Evolutionary conservation across 1,284 basidiomycete genomes (phyloP).

Genomic region (Pulchroboletus neoregius): DNA sequence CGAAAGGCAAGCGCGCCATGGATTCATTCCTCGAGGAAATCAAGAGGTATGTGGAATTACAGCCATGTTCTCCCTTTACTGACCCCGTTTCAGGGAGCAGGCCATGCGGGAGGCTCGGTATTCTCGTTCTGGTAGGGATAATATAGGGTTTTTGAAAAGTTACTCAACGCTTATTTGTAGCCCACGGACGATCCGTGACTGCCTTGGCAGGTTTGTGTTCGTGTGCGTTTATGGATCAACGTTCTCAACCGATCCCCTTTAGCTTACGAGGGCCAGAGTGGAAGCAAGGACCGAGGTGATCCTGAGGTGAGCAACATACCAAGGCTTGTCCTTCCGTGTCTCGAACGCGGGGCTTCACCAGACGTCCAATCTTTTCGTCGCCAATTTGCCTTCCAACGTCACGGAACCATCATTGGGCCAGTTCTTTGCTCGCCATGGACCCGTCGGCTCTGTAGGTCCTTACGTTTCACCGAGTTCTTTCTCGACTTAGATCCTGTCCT

Average conservation of each 20-base stretch:
- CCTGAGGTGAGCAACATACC: conserved; percentile 50
- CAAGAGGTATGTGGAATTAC: conserved; percentile 58
- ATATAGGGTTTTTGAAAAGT: neutral
- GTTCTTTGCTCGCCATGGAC: conserved; percentile 76
- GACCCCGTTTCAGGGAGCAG: conserved; percentile 66
- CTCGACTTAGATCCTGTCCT: conserved; percentile 1
- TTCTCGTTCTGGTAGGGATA: conserved; percentile 57
- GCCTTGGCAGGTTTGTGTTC: conserved; percentile 70
- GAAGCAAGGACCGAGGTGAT: conserved; percentile 85
- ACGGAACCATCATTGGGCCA: conserved; percentile 81
- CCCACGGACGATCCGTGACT: conserved; percentile 68
- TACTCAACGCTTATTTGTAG: conserved; percentile 24
- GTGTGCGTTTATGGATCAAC: neutral
- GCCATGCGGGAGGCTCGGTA: conserved; percentile 83
- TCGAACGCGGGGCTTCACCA: conserved; percentile 33
- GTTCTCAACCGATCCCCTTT: conserved; percentile 4
- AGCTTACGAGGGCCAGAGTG: conserved; percentile 85
- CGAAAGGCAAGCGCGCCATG: conserved; percentile 91
- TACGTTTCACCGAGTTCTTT: neutral
- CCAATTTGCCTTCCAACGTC: conserved; percentile 81
- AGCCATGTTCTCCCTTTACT: neutral
- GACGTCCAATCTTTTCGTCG: conserved; percentile 94
- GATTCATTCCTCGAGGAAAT: conserved; percentile 91
- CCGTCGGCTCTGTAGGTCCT: conserved; percentile 61
- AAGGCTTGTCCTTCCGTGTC: neutral